A percentile compares a stretch with the other conserved stretches of the same genome.
Conservation (phyloP, 495 filamentous ascomycete genomes). For the Poronia punctata region DNA sequence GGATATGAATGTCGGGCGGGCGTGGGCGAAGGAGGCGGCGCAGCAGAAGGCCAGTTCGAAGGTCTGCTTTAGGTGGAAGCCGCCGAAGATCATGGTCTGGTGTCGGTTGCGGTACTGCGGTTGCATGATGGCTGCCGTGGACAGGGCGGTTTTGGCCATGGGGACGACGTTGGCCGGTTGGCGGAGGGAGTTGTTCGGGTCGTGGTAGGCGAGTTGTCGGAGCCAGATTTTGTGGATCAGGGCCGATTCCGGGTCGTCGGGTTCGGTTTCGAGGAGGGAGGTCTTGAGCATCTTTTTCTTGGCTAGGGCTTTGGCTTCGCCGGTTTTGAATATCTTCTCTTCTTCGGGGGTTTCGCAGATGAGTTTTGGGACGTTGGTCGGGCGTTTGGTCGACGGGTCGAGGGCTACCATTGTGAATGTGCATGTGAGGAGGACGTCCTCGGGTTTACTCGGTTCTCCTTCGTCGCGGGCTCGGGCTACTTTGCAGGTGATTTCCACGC, state of each 20-base stretch:
- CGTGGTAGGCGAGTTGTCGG: constrained; percentile 60
- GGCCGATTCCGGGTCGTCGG: constrained; percentile 68
- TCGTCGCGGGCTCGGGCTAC: constrained; percentile 56
- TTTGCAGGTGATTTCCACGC: constrained; percentile 74
- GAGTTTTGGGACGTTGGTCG: constrained; percentile 45
- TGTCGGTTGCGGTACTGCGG: constrained; percentile 80
- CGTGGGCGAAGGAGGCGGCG: constrained; percentile 69
- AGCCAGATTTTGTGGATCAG: constrained; percentile 79
- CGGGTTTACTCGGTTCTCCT: constrained; percentile 51
- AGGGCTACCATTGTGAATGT: constrained; percentile 80
- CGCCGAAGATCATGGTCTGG: constrained; percentile 88
- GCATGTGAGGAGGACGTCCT: constrained; percentile 71
- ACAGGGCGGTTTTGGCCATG: constrained; percentile 62
- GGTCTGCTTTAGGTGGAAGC: constrained; percentile 72
- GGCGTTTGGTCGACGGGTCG: constrained; percentile 65
- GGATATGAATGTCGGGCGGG: constrained; percentile 67
- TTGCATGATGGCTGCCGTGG: constrained; percentile 77
- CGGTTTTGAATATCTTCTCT: constrained; percentile 55
- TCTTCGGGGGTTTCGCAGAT: constrained; percentile 65
- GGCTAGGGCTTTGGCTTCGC: constrained; percentile 66
- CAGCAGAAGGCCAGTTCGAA: constrained; percentile 89
- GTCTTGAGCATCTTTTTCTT: constrained; percentile 61
- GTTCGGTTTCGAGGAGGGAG: constrained; percentile 62
- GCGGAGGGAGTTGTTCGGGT: constrained; percentile 49
- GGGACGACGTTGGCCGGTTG: constrained; percentile 58